Evolutionary conservation across 1,284 basidiomycete species (phyloP).

Genomic region (Ganoderma lingzhi): DNA sequence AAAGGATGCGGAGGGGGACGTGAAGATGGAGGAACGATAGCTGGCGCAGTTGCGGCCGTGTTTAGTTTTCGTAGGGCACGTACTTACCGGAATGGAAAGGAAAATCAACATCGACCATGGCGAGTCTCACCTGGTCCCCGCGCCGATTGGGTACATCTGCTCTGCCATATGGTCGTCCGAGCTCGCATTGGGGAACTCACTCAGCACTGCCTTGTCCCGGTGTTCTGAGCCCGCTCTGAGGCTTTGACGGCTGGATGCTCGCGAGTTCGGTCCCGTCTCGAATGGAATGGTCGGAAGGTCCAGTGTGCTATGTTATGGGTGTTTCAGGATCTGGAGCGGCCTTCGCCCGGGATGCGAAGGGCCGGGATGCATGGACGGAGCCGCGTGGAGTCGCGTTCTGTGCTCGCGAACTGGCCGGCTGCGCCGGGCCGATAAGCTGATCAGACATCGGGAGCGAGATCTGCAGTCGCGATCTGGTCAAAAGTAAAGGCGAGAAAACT

Average conservation of each 20-base stretch:
- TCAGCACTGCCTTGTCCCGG: background rate
- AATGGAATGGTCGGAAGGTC: background rate
- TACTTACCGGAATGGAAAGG: background rate
- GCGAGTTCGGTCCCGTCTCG: background rate
- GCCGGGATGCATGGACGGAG: too few species aligned
- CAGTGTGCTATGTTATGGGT: background rate
- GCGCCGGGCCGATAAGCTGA: background rate
- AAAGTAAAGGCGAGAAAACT: background rate
- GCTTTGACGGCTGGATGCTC: background rate
- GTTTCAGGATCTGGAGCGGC: background rate
- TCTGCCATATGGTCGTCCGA: too few species aligned
- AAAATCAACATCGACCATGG: background rate
- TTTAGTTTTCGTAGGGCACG: background rate
- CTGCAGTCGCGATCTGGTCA: background rate
- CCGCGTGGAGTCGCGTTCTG: too few species aligned
- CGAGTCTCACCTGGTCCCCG: background rate
- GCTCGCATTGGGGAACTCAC: too few species aligned
- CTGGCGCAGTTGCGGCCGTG: background rate
- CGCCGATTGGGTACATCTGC: too few species aligned
- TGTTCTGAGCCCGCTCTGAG: background rate
- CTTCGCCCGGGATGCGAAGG: background rate
- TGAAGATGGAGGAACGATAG: conserved; percentile 57
- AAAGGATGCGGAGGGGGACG: conserved; percentile 55
- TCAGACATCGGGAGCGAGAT: background rate
- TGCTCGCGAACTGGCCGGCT: too few species aligned